Evolutionary conservation across 441 rosid species (phyloP).

Genomic region (Gossypium laxum): DNA sequence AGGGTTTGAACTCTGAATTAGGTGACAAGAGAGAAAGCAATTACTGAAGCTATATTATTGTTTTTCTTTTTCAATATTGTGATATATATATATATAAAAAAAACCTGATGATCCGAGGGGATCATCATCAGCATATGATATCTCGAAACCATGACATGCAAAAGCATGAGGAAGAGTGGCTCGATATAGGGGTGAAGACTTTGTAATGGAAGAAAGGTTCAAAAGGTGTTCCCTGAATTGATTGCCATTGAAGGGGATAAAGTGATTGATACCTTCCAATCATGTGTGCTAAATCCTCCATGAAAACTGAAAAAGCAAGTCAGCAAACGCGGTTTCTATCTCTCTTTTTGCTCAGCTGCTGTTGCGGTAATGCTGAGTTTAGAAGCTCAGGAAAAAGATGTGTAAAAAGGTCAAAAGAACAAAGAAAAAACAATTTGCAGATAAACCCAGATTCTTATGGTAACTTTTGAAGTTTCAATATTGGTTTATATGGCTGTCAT

Average conservation of each 20-base stretch:
- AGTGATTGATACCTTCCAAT: neutral
- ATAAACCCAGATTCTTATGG: neutral
- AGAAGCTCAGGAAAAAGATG: neutral
- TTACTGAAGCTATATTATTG: neutral
- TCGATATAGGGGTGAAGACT: neutral
- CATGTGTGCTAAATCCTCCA: neutral
- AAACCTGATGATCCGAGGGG: neutral
- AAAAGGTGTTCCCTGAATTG: neutral
- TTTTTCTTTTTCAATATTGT: neutral
- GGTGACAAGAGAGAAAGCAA: no score
- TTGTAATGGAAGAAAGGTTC: neutral
- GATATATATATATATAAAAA: no score
- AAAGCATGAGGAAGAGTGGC: neutral
- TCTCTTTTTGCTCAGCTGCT: neutral
- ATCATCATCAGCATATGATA: neutral
- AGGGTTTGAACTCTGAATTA: no score
- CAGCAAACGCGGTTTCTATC: constrained; percentile 4
- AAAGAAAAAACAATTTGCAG: constrained; percentile 2
- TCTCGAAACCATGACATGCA: neutral
- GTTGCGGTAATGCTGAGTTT: neutral
- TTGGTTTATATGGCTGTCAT: neutral
- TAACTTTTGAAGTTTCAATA: neutral
- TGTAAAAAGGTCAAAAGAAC: constrained; percentile 12
- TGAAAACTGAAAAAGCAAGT: neutral
- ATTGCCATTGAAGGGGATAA: neutral